Percentiles rank a stretch among this genome's conserved stretches.
phyloP scores from a whole-genome alignment of 306 rosid genomes.

The Lotus japonicus region DNA sequence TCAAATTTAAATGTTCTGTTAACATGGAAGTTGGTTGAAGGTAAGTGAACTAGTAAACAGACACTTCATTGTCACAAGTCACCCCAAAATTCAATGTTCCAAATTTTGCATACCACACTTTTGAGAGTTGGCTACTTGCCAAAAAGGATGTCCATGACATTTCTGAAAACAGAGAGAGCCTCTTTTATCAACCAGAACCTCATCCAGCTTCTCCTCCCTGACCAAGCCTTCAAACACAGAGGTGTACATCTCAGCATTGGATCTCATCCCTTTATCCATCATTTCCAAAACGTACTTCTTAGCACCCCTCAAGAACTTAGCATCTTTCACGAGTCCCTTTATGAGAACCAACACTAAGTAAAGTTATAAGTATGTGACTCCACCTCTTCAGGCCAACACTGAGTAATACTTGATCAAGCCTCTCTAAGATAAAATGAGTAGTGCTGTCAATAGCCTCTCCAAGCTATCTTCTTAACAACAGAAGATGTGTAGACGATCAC shows the following conservation, averaged over 20 bases:
- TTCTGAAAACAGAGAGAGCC: constrained; percentile 35
- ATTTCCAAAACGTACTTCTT: constrained; percentile 54
- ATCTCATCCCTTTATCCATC: constrained; percentile 59
- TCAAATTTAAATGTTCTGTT: no score
- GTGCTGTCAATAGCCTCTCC: no score
- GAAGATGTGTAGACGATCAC: no score
- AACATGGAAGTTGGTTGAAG: no score
- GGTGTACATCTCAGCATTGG: constrained; percentile 53
- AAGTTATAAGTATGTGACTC: no score
- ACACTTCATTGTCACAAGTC: not conserved
- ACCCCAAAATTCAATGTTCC: not conserved
- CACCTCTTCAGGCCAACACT: no score
- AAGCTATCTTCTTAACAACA: no score
- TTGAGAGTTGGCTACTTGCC: constrained; percentile 24
- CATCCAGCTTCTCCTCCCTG: constrained; percentile 35
- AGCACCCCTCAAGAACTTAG: constrained; percentile 37
- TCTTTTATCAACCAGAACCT: no score
- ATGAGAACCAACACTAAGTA: no score
- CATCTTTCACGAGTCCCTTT: constrained; percentile 41
- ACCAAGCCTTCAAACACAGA: constrained; percentile 58
- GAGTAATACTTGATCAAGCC: no score
- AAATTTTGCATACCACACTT: not conserved
- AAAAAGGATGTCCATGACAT: constrained; percentile 52
- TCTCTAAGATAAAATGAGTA: no score
- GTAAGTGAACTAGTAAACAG: no score